Evolutionary conservation across 2,329 filamentous ascomycete genomes (phyloP).

Genomic region (Monascus ruber): DNA sequence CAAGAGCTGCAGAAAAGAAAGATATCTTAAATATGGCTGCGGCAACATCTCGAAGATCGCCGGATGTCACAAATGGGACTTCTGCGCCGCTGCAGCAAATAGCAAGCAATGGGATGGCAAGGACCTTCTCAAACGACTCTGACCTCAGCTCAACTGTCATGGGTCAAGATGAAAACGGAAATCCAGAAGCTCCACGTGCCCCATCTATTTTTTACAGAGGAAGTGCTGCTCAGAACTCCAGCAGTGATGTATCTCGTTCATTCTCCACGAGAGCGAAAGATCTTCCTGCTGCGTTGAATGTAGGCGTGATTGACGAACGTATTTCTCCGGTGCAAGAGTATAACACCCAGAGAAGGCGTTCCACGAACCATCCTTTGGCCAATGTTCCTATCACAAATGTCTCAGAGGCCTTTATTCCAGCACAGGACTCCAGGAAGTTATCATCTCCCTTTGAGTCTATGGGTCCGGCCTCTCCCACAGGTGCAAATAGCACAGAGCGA

Average conservation of each 20-base stretch:
- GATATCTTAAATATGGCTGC: slow-evolving; percentile 7
- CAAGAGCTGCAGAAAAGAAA: neutral
- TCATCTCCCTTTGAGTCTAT: too few species aligned
- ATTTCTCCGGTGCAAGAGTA: slow-evolving; percentile 6
- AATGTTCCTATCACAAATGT: neutral
- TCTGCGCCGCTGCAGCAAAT: slow-evolving; percentile 5
- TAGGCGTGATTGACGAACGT: neutral
- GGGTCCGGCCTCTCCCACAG: too few species aligned
- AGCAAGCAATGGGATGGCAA: slow-evolving; percentile 9
- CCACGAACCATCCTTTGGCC: neutral
- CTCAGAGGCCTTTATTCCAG: too few species aligned
- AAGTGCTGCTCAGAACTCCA: slow-evolving; percentile 18
- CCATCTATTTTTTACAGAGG: slow-evolving; percentile 49
- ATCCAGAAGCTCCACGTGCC: slow-evolving; percentile 50
- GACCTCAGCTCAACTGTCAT: slow-evolving; percentile 4
- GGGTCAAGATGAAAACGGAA: slow-evolving; percentile 19
- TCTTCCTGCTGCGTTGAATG: slow-evolving; percentile 4
- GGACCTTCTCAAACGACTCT: slow-evolving; percentile 9
- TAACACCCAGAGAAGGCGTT: slow-evolving; percentile 2
- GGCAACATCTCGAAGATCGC: slow-evolving; percentile 3
- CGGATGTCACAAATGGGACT: slow-evolving; percentile 3
- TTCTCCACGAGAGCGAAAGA: slow-evolving; percentile 15
- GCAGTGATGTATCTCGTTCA: slow-evolving; percentile 9
- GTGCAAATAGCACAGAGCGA: slow-evolving; percentile 12
- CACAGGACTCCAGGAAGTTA: too few species aligned